Evolutionary conservation across 495 filamentous ascomycete species (phyloP), one percentile per base, ranked within the genome.

Genomic region (Collariella sp.): DNA sequence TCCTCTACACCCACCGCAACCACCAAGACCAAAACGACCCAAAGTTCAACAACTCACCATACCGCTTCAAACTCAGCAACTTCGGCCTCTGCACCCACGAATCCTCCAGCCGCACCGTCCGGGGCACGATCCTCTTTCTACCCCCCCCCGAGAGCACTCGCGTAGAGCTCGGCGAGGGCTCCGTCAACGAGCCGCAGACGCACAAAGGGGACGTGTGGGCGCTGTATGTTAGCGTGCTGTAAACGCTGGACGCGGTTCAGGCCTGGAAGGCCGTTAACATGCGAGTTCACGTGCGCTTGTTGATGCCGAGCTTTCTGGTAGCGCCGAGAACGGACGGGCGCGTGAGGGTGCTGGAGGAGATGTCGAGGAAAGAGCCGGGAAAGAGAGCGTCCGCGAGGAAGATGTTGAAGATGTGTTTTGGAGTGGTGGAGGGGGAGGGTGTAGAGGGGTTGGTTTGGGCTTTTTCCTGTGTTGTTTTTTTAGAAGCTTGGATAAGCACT

Each of bases 161-260:
- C n/a, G n/a, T n/a, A n/a, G n/a, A n/a, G n/a, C n/a, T n/a, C n/a
- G n/a, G 12, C 9, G 9, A n/a, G 1, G 3, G 12, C 34, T 3
- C n/a, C 4, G 26, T 23, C 1, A 11, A 11, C 1, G 38, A 12
- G n/a, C 5, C 1, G 33, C 43, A 46, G 43, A 38, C 43, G 22
- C 43, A 39, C 35, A 54, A 47, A 23, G 26, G 43, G 23, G 52
- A 54, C 7, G 43, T 54, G 15, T 54, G 52, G 52, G 33, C 52
- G 43, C 52, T 41, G 23, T 54, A 29, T 10, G 52, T 47, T 0
- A 54, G 43, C 20, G 15, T 35, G 10, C 23, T 54, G 33, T 54
- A 34, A 35, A 13, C 9, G 44, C 35, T 54, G 23, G 34, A 54
- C 3, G 31, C 26, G 50, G 36, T 4, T 2, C 15, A 7, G 48